Evolutionary conservation across 148 eudicot species (phyloP).

Genomic region (Camellia sinensis): DNA sequence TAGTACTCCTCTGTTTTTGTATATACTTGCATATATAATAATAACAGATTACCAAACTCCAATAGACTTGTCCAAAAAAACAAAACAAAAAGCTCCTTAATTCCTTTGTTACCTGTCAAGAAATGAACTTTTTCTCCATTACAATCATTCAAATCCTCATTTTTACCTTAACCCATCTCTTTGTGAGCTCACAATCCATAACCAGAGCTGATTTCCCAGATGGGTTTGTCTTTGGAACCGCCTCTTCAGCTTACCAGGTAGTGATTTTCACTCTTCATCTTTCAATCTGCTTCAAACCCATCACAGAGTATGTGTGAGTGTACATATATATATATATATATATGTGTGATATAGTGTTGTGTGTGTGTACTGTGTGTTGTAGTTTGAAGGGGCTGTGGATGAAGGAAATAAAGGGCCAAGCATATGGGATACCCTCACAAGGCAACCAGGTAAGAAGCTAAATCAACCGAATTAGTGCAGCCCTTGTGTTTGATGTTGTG

Average conservation of each 20-base stretch:
- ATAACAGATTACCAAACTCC: constrained; percentile 4
- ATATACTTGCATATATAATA: not conserved
- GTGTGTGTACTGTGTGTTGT: not conserved
- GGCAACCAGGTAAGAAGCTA: constrained; percentile 39
- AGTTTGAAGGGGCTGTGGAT: constrained; percentile 97
- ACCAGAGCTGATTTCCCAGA: constrained; percentile 64
- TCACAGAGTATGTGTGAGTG: too few relatives aligned
- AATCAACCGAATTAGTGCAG: not conserved
- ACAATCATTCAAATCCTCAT: not conserved
- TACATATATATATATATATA: too few relatives aligned
- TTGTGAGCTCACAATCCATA: constrained; percentile 32
- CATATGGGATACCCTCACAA: constrained; percentile 87
- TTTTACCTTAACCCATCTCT: constrained; percentile 10
- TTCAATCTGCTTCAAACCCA: not conserved
- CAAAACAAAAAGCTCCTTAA: not conserved
- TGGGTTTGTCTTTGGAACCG: constrained; percentile 86
- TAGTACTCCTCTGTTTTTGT: too few relatives aligned
- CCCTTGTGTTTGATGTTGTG: not conserved
- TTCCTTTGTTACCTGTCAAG: not conserved
- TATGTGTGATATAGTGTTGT: too few relatives aligned
- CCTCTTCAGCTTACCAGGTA: constrained; percentile 96
- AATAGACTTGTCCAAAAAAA: not conserved
- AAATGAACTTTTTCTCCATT: not conserved
- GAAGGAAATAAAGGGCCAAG: constrained; percentile 90
- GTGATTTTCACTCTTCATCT: not conserved